Percentiles rank a stretch among this genome's conserved stretches.
Evolutionary conservation across 768 basidiomycete genomes (phyloP).

Genomic region (Auricularia heimuer): DNA sequence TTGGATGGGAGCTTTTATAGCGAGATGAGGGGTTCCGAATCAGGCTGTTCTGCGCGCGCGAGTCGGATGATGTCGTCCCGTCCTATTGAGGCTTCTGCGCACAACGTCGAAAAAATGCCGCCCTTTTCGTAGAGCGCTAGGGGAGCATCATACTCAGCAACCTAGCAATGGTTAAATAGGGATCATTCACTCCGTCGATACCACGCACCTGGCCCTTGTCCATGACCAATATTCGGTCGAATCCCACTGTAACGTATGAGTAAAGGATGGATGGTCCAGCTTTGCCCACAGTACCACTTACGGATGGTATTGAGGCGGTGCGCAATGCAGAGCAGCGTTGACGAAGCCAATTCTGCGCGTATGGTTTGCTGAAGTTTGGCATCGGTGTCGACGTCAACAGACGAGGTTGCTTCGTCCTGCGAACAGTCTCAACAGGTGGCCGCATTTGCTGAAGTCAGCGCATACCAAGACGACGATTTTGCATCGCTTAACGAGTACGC

Average conservation of each 20-base stretch:
- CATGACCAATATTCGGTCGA: constrained; percentile 69
- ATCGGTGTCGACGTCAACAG: constrained; percentile 54
- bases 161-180: constrained; percentile 1
- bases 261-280: too few relatives aligned
- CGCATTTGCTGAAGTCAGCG: background rate
- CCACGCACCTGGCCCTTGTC: constrained; percentile 43
- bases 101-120: constrained; percentile 58
- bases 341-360: constrained; percentile 44
- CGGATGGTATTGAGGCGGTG: constrained; percentile 49
- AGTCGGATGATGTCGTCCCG: constrained; percentile 49
- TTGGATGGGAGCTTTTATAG: too few relatives aligned
- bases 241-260: constrained; percentile 30
- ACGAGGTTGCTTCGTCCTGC: constrained; percentile 56
- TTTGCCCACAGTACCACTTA: too few relatives aligned
- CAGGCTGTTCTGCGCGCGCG: constrained; percentile 9
- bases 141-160: constrained; percentile 66
- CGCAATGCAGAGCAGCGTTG: constrained; percentile 47
- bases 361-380: constrained; percentile 56
- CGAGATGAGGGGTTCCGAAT: background rate
- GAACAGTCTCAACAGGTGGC: background rate
- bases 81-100: constrained; percentile 51
- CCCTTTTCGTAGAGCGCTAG: constrained; percentile 50
- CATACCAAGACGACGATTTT: constrained; percentile 46
- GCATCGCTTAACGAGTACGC: constrained; percentile 53
- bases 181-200: background rate